Percentiles rank a stretch among this genome's conserved stretches.
Evolutionary conservation across 495 filamentous ascomycete species (phyloP).

Genomic region (Parathielavia appendiculata): DNA sequence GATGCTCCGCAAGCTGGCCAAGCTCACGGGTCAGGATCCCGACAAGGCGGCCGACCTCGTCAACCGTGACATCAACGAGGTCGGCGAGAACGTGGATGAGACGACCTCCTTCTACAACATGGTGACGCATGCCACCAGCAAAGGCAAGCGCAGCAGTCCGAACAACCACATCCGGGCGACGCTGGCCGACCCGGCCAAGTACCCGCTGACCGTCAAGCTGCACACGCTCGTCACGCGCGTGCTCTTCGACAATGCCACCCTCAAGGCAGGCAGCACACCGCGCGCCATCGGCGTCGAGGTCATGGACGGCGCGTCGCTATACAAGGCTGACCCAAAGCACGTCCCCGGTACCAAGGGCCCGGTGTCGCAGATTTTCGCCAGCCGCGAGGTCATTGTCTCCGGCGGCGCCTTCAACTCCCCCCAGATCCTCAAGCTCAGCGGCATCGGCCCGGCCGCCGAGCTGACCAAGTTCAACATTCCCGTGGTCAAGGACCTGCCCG

Average conservation of each 20-base stretch:
- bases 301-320: constrained; percentile 38
- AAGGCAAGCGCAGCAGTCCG: constrained; percentile 39
- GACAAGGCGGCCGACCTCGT: constrained; percentile 27
- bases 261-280: constrained; percentile 24
- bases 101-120: constrained; percentile 42
- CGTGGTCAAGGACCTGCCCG: constrained; percentile 47
- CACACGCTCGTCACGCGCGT: constrained; percentile 45
- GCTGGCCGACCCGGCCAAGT: constrained; percentile 41
- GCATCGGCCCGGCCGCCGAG: constrained; percentile 40
- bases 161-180: constrained; percentile 44
- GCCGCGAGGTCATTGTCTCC: constrained; percentile 52
- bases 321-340: constrained; percentile 43
- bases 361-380: constrained; percentile 32
- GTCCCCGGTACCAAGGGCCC: constrained; percentile 28
- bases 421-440: constrained; percentile 52
- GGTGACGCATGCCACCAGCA: constrained; percentile 36
- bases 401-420: constrained; percentile 54
- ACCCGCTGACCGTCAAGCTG: constrained; percentile 43
- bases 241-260: constrained; percentile 33
- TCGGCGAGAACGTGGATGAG: constrained; percentile 35
- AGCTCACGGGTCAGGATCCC: constrained; percentile 35
- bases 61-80: constrained; percentile 39
- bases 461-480: constrained; percentile 43
- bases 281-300: constrained; percentile 45
- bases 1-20: constrained; percentile 34